Evolutionary conservation across 768 basidiomycete genomes (phyloP).

Genomic region (Termitomyces sp.): DNA sequence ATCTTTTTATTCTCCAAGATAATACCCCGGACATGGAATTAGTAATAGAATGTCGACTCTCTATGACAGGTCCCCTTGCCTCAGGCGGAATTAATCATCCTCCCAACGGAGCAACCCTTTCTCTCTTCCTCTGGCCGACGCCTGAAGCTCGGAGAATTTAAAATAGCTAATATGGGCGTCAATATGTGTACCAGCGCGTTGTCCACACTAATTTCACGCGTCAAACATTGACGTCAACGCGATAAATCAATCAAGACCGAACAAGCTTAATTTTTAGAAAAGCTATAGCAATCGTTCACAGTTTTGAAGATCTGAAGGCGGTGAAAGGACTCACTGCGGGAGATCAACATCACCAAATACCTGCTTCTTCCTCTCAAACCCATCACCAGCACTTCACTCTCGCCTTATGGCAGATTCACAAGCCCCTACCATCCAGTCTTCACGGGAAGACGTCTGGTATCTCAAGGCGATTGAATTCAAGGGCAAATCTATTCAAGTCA

Average conservation of each 20-base stretch:
- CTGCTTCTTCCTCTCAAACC: not conserved
- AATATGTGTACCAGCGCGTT: not conserved
- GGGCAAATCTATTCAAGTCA: conserved; percentile 48
- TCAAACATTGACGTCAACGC: not conserved
- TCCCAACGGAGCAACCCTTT: no score
- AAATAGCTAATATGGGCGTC: not conserved
- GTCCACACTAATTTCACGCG: not conserved
- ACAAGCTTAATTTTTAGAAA: no score
- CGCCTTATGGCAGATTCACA: conserved; percentile 8
- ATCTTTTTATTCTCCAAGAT: no score
- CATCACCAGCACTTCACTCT: not conserved
- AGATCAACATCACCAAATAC: conserved; percentile 1
- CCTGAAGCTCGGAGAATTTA: no score
- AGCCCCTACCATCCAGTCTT: conserved; percentile 33
- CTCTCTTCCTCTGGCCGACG: no score
- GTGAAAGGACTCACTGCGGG: not conserved
- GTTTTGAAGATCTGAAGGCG: no score
- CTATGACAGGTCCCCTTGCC: no score
- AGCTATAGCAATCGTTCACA: not conserved
- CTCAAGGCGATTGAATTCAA: conserved; percentile 65
- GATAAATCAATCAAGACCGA: not conserved
- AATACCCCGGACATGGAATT: no score
- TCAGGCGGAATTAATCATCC: no score
- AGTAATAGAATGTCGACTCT: no score
- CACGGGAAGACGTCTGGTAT: conserved; percentile 68